Base-by-base conservation (phyloP, 2,329 filamentous ascomycete species). In the Acrocalymma vagum region DNA sequence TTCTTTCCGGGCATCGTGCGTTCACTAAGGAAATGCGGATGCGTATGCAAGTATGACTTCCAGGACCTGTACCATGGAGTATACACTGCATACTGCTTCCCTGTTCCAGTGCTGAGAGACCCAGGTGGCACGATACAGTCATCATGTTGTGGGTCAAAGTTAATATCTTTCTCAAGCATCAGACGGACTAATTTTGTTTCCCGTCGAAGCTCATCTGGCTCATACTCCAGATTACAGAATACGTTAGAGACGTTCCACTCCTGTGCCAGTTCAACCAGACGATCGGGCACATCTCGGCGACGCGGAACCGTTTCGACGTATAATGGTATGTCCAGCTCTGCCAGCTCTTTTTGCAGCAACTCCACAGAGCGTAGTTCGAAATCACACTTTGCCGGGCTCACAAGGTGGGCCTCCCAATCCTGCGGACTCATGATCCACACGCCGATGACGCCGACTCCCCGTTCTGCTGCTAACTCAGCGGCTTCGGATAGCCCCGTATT, bases 141-240 rank as follows among this genome's bases (percentile, higher is more conserved):
- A 67, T 96, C 92, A 45, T 92, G 88, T 1, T 87, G 77, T 0
- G 85, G 80, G n/a, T 85, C 79, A 53, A 95, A 84, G 2, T 80
- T 77, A 30, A 93, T 81, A 0, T 82, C 85, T 9, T 79, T 80
- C 11, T 83, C 77, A 1, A 86, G 70, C 45, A 86, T 81, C 26
- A 77, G 67, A 18, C 74, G 78, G 1, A 89, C 78, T 58, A 95
- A 71, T 18, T 75, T 76, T 1, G 84, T 83, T 58, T 96, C 92
- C 5, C 91, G 78, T 28, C 91, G 78, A 42, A 96, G 71, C 71
- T 96, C 92, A 62, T 96, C 92, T 0, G 95, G 90, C 66, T 96
- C 92, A 59, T 95, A 96, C 65, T 96, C 91, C 42, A 91, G 83
- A 62, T 95, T 96, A 31, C 87, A 84, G 58, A 84, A 95, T 3